These are phyloP conservation scores for Nigrograna mackinnonii DNA, from an alignment of 2,329 filamentous ascomycete species.

Conservation along the genomic window DNA sequence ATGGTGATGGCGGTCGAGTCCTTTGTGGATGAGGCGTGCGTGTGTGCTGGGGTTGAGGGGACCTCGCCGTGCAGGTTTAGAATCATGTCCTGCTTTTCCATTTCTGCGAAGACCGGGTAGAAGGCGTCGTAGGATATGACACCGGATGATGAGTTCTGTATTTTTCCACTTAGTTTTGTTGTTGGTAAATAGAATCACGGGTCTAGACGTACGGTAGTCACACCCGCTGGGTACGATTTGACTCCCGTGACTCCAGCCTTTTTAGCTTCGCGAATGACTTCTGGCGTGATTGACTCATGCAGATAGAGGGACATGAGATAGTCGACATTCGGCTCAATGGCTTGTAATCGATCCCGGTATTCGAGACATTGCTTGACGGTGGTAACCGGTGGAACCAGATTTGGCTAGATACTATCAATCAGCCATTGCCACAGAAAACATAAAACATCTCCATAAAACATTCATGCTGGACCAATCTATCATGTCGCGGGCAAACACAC, in stretches of 20 bases:
- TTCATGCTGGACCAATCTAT: too few species aligned
- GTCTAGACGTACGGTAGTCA: slow-evolving; percentile 31
- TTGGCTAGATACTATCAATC: slow-evolving; percentile 47
- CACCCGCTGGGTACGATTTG: slow-evolving; percentile 66
- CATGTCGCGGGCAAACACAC: too few species aligned
- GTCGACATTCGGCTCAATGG: slow-evolving; percentile 52
- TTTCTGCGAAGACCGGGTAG: slow-evolving; percentile 82
- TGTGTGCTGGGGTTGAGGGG: slow-evolving; percentile 52
- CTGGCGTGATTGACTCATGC: slow-evolving; percentile 52
- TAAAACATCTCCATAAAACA: too few species aligned
- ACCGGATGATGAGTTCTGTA: slow-evolving; percentile 62
- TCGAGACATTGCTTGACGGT: slow-evolving; percentile 51
- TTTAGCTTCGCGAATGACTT: slow-evolving; percentile 71
- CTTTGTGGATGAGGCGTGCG: slow-evolving; percentile 14
- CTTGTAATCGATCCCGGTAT: slow-evolving; percentile 48
- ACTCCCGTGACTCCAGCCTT: slow-evolving; percentile 72
- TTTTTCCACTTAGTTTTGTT: neutral
- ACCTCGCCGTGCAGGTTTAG: slow-evolving; percentile 93
- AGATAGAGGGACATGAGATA: slow-evolving; percentile 58
- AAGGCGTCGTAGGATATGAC: slow-evolving; percentile 72
- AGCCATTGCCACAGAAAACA: too few species aligned
- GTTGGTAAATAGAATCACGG: neutral
- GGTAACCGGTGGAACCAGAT: slow-evolving; percentile 55
- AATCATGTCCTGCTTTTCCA: slow-evolving; percentile 83
- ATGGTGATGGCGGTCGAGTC: slow-evolving; percentile 38